Percentiles rank a stretch among this genome's conserved stretches.
Conservation (phyloP, 1,284 basidiomycete genomes). For the Fomes fomentarius region DNA sequence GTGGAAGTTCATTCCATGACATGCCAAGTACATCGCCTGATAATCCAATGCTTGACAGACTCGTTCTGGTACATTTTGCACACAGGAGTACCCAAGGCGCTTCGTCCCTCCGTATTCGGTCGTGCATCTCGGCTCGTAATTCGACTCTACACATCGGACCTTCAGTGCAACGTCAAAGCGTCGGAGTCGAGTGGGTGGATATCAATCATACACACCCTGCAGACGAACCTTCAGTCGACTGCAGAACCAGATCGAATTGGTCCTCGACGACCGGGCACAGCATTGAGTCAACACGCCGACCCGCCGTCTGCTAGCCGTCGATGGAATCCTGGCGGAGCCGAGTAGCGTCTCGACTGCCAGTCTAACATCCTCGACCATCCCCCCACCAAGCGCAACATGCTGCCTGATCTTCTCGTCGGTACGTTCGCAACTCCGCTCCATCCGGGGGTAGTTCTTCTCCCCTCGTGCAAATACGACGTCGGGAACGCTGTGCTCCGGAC, state of each 20-base stretch:
- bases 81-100: too few species aligned
- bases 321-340: not conserved
- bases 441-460: too few species aligned
- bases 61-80: not conserved
- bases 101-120: too few species aligned
- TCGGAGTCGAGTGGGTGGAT: not conserved
- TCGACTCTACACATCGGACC: not conserved
- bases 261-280: not conserved
- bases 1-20: not conserved
- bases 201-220: too few species aligned
- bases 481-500: too few species aligned
- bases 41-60: not conserved
- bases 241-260: not conserved
- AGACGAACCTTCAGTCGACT: too few species aligned
- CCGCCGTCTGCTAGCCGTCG: not conserved
- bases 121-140: too few species aligned
- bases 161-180: not conserved
- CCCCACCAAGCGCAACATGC: not conserved
- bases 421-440: too few species aligned
- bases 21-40: slow-evolving; percentile 2
- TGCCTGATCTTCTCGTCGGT: not conserved
- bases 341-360: not conserved
- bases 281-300: not conserved
- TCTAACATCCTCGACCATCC: not conserved
- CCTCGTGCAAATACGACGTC: too few species aligned